Evolutionary conservation across 441 rosid genomes (phyloP).

Genomic region (Mallotus repandus): DNA sequence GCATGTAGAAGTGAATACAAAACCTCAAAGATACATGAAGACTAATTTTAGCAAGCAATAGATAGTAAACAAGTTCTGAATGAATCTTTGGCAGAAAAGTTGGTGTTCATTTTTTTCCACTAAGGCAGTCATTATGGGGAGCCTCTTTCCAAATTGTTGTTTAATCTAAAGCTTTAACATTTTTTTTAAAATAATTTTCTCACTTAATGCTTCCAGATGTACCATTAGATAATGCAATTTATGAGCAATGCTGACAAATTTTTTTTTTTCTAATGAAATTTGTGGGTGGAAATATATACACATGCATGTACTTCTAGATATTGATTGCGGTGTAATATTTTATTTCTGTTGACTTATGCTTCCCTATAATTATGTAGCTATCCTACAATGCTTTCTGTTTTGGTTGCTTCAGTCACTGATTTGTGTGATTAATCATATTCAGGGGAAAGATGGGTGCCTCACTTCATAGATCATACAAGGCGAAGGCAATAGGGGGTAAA

Average conservation of each 20-base stretch:
- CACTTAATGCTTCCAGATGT: background rate
- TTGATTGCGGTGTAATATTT: background rate
- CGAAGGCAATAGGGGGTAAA: constrained; percentile 52
- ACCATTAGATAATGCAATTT: background rate
- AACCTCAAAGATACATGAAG: background rate
- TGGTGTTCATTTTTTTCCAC: background rate
- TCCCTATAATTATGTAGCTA: background rate
- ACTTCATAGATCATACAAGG: constrained; percentile 50
- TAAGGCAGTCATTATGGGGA: background rate
- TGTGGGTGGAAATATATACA: background rate
- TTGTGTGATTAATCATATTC: constrained; percentile 16
- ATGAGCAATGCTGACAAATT: background rate
- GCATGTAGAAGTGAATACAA: background rate
- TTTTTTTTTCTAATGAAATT: background rate
- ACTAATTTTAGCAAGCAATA: background rate
- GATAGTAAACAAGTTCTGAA: background rate
- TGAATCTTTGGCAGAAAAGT: background rate
- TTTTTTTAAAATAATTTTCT: background rate
- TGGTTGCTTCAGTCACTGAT: background rate
- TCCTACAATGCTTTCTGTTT: background rate
- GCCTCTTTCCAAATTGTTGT: background rate
- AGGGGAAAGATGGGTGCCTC: constrained; percentile 90
- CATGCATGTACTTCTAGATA: background rate
- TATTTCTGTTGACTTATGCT: background rate
- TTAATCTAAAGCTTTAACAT: background rate